Percentiles rank a stretch among this genome's conserved stretches.
Evolutionary conservation across 345 rosid genomes (phyloP).

Genomic region (Pistacia atlantica): DNA sequence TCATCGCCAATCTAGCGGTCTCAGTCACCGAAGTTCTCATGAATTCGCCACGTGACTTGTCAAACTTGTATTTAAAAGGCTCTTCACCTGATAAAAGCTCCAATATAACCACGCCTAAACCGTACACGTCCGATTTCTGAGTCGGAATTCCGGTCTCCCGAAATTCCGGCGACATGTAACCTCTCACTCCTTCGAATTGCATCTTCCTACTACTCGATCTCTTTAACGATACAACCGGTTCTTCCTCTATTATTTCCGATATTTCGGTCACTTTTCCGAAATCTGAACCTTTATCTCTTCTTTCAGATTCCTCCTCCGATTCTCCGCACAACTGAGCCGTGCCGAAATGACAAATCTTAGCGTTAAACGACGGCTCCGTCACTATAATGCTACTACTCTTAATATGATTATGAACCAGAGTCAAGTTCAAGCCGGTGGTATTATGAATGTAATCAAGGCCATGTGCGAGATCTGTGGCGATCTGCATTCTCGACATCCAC

Average conservation of each 20-base stretch:
- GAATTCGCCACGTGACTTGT: slow-evolving; percentile 46
- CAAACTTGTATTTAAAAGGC: slow-evolving; percentile 61
- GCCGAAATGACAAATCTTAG: slow-evolving; percentile 81
- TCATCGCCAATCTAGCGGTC: slow-evolving; percentile 48
- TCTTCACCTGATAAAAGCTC: slow-evolving; percentile 83
- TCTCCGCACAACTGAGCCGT: slow-evolving; percentile 85
- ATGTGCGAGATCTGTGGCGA: slow-evolving; percentile 80
- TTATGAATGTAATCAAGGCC: slow-evolving; percentile 90
- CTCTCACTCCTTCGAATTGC: slow-evolving; percentile 74
- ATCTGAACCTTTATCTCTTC: neutral
- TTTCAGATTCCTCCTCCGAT: slow-evolving; percentile 33
- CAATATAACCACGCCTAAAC: slow-evolving; percentile 76
- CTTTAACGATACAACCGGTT: neutral
- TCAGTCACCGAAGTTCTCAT: slow-evolving; percentile 62
- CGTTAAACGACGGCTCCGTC: slow-evolving; percentile 65
- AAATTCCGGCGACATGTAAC: slow-evolving; percentile 91
- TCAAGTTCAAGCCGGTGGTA: slow-evolving; percentile 63
- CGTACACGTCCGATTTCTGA: slow-evolving; percentile 77
- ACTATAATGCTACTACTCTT: slow-evolving; percentile 69
- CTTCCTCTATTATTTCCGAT: slow-evolving; percentile 19
- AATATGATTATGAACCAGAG: slow-evolving; percentile 72
- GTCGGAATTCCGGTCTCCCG: slow-evolving; percentile 52
- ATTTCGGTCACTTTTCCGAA: slow-evolving; percentile 22
- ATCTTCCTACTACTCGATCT: slow-evolving; percentile 37
- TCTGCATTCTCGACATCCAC: slow-evolving; percentile 86